Evolutionary conservation across 805 yeast genomes (phyloP), one percentile per base, ranked within the genome.

Genomic region (Nakazawaea siamensis): DNA sequence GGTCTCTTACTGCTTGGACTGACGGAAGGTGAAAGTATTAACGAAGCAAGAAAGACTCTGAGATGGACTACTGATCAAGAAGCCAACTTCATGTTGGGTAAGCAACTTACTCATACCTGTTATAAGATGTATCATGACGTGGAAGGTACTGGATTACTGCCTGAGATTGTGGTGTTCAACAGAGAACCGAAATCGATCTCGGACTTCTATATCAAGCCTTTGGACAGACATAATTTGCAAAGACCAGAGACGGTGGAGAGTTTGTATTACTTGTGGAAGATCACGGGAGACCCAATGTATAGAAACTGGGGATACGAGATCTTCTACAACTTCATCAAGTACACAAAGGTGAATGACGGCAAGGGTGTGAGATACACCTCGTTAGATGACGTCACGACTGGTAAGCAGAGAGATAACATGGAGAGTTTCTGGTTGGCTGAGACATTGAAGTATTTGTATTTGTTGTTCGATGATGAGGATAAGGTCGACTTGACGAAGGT

Each of bases 401-500:
- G 77, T 23, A 49, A 52, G 15, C 54, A 53, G 42, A 58, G 68
- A 35, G 92, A 88, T 55, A 84, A 83, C 50, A 73, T 83, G 74
- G 96, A 87, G 57, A 80, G 94, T 15, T 86, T 85, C 64, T 88
- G 97, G 97, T 66, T 84, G 33, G 88, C 95, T 2, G 96, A 88
- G 55, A 88, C 97, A 3, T 68, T 88, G 52, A 88, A 88, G 57
- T 88, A 87, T 57, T 63, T 87, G 27, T 84, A 84, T 49, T 58
- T 85, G 38, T 60, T 86, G 43, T 86, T 86, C 57, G 44, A 47
- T 25, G 76, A 75, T 46, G 66, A 66, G 13, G 64, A 70, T 42
- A 66, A 74, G 37, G 58, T 82, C 43, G 86, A 88, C 20, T 60
- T 87, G 45, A 73, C 72, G 31, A 59, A 76, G 39, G 70, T 77